Evolutionary conservation across 108 stramenopile genomes (phyloP).

Genomic region (Chaetoceros tenuissimus): DNA sequence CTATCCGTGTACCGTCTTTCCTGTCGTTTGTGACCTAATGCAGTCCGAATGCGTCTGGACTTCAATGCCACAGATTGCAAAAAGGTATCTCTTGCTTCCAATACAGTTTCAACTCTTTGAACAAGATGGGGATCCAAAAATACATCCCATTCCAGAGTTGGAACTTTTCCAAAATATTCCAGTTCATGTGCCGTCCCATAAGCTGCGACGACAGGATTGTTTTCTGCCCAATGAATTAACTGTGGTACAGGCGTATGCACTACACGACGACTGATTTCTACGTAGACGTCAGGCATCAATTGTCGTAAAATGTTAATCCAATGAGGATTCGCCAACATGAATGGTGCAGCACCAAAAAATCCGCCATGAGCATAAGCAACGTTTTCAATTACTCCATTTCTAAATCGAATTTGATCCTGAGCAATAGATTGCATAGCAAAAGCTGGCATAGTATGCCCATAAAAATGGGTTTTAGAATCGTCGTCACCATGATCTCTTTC

Average conservation of each 20-base stretch:
- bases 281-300: conserved; percentile 82
- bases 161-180: conserved; percentile 40
- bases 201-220: conserved; percentile 86
- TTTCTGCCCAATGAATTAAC: conserved; percentile 87
- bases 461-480: neutral
- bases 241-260: conserved; percentile 42
- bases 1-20: neutral
- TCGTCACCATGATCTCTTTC: neutral
- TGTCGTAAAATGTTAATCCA: conserved; percentile 68
- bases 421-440: conserved; percentile 45
- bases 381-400: conserved; percentile 42
- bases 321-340: conserved; percentile 66
- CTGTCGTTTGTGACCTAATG: neutral
- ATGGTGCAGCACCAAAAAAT: conserved; percentile 84
- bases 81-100: conserved; percentile 52
- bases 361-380: conserved; percentile 84
- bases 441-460: conserved; percentile 31
- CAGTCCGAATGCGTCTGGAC: conserved; percentile 4
- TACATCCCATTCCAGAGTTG: conserved; percentile 72
- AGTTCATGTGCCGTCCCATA: conserved; percentile 66
- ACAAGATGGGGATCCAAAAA: conserved; percentile 74
- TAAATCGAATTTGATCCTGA: conserved; percentile 63
- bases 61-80: conserved; percentile 6
- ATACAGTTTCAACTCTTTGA: conserved; percentile 48
- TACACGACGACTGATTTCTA: conserved; percentile 69